Base-by-base conservation (phyloP, 106 monocot species). In the Hemerocallis citrina region DNA sequence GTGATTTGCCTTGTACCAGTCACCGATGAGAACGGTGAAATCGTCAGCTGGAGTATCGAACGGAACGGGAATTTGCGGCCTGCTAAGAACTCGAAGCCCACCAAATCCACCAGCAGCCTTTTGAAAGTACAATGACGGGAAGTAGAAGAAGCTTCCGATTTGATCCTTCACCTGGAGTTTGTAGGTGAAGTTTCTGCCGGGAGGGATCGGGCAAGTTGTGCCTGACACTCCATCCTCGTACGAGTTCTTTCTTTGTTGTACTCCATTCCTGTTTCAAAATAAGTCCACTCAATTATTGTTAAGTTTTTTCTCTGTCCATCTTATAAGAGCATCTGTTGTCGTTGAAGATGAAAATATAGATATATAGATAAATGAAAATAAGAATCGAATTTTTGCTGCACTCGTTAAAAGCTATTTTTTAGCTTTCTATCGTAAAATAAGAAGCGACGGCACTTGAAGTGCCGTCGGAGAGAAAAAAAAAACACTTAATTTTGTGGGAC, bases 121-220 rank as follows among this genome's bases (percentile, higher is more conserved):
- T 6, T 61, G 61, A n/a, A 20, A 61, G 61, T 40, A 40, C 25
- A 61, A 5, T 1, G 61, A 61, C 0, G 61, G 61, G 42, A 61
- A 61, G 61, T 61, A 61, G 61, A 41, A 61, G 61, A 61, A 61
- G 61, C 61, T 61, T 22, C 61, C 61, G 14, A 61, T 61, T n/a
- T 61, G 61, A 42, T 61, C 61, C 42, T 61, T 61, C 13, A 61
- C 21, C 15, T 61, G 61, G 15, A 61, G 61, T 19, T 41, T 61
- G 61, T 61, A 61, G 0, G 61, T 61, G 61, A 61, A 61, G 42
- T 61, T 61, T 16, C 28, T 61, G 6, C 61, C 61, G 0, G 61
- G 61, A 7, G 61, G 61, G 6, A 61, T 61, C 5, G 61, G 61
- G n/a, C 61, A 61, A 1, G 61, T 61, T 1, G 61, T 42, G 3